Evolutionary conservation across 352 stramenopile genomes (phyloP).

Genomic region (Pythium sp.): DNA sequence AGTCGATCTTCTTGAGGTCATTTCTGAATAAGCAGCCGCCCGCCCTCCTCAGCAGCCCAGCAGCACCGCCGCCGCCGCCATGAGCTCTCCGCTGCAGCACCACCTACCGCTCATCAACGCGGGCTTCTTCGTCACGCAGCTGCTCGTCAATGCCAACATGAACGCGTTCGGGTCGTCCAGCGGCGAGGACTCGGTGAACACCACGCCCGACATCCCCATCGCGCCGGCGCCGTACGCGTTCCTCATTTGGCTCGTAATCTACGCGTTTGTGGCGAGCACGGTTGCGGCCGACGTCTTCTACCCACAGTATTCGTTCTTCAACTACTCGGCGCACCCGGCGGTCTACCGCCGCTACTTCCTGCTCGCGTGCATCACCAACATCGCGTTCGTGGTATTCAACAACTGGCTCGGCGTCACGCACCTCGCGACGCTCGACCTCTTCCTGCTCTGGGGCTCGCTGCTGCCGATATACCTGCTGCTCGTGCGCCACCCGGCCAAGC

Average conservation of each 20-base stretch:
- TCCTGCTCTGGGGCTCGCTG: slow-evolving; percentile 42
- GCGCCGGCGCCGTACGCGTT: slow-evolving; percentile 43
- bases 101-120: slow-evolving; percentile 20
- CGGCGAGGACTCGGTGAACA: neutral
- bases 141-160: slow-evolving; percentile 17
- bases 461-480: slow-evolving; percentile 57
- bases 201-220: slow-evolving; percentile 32
- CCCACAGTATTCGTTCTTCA: slow-evolving; percentile 55
- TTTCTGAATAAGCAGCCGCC: slow-evolving; percentile 3
- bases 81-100: slow-evolving; percentile 20
- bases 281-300: slow-evolving; percentile 53
- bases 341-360: slow-evolving; percentile 55
- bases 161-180: slow-evolving; percentile 7
- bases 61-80: neutral
- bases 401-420: slow-evolving; percentile 22
- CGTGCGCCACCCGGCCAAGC: slow-evolving; percentile 43
- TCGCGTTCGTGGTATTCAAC: slow-evolving; percentile 43
- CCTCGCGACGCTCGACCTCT: slow-evolving; percentile 20
- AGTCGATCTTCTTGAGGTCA: slow-evolving; percentile 9
- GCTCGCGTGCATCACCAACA: slow-evolving; percentile 49
- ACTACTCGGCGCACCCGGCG: slow-evolving; percentile 39
- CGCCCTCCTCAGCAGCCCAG: neutral
- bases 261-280: slow-evolving; percentile 40
- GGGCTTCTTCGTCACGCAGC: slow-evolving; percentile 14
- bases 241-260: slow-evolving; percentile 56